Base-by-base conservation (phyloP, 2,329 filamentous ascomycete species). In the Lithohypha guttulata region DNA sequence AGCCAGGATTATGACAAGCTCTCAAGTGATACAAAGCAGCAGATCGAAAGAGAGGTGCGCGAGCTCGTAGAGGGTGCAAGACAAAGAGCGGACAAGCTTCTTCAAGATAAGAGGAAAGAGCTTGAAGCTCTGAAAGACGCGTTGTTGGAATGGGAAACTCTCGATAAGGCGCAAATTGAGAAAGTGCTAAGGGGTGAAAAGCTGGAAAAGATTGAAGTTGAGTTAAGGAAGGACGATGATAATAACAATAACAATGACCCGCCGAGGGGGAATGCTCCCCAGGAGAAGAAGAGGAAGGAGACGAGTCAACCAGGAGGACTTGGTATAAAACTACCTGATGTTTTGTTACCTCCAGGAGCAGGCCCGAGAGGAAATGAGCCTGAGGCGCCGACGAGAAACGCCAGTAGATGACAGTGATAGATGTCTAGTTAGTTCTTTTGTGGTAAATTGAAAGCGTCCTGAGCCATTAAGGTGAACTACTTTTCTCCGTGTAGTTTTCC, bases 141-240 rank as follows among this genome's bases (percentile, higher is more conserved):
- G 4, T 71, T 98, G 7, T 77, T 98, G 22, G 80, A 95, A 60
- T 96, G 95, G 60, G 91, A 98, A 68, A 95, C 86, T 0, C 65
- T 98, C 36, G 81, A 82, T 59, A 83, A 81, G 59, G 78, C 81
- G 2, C 91, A 98, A 60, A 93, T 96, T 47, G 78, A 87, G 59
- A 84, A 82, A 66, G 84, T 96, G 4, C 79, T 98, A 47, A 76
- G 75, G 37, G 91, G 91, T 23, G 85, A 95, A 63, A 80, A 82
- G 55, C 66, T 98, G 25, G 69, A 78, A 1, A 83, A 84, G 44
- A 62, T 84, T 8, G 35, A 72, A 70, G 44, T 66, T 60, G 27
- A 82, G 54, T 61, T 89, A 11, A 84, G 48, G 19, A 35, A 46
- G 34, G 44, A 46, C 84, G 29, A 54, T 57, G 46, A 48, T 53